phyloP scores from a whole-genome alignment of 2,329 filamentous ascomycete genomes.

The Cladophialophora yegresii region DNA sequence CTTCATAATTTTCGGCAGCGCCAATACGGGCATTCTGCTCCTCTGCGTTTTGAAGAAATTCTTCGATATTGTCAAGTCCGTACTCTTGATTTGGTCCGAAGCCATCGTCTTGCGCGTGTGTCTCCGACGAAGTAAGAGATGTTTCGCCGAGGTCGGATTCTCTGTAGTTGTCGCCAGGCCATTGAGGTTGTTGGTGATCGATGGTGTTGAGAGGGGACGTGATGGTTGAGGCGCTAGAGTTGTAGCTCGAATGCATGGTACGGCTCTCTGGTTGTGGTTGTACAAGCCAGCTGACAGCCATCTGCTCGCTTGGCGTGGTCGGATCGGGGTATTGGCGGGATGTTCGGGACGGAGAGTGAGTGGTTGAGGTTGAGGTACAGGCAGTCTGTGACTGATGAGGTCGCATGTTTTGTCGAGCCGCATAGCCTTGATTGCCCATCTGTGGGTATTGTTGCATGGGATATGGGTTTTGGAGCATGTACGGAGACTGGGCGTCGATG shows the following conservation, averaged over 20 bases:
- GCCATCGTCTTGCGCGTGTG: not conserved
- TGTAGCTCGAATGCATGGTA: not conserved
- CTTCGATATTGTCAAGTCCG: not conserved
- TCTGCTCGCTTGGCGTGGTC: not conserved
- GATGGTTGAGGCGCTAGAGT: not conserved
- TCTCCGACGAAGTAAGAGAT: not conserved
- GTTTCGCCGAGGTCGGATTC: not conserved
- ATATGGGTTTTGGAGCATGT: not conserved
- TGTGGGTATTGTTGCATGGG: not conserved
- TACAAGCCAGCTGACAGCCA: not conserved
- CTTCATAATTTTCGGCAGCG: not conserved
- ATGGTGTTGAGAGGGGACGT: not conserved
- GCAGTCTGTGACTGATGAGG: not conserved
- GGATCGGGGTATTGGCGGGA: not conserved
- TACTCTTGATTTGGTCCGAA: not conserved
- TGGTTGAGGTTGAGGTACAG: not conserved
- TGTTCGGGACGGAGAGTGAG: not conserved
- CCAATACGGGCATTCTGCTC: not conserved
- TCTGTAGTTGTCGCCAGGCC: not conserved
- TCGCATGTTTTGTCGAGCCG: not conserved
- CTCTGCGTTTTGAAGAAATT: not conserved
- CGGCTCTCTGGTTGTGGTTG: not conserved
- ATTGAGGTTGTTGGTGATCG: not conserved
- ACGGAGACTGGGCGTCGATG: not conserved
- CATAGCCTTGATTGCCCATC: not conserved